Conservation (phyloP, 805 yeast species). For the Wickerhamomyces mucosus region DNA sequence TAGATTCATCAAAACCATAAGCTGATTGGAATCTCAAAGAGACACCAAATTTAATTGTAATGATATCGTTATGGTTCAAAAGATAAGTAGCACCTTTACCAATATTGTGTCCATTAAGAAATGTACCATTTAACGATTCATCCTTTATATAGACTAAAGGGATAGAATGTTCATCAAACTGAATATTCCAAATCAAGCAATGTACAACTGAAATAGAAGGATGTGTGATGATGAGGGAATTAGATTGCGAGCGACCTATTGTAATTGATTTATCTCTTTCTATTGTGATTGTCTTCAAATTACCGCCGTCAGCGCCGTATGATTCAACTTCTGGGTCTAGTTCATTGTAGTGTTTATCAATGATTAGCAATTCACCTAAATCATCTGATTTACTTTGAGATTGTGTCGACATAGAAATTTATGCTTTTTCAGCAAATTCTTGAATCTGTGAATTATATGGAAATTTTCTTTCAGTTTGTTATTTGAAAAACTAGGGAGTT, state of each 20-base stretch:
- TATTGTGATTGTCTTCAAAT: constrained; percentile 11
- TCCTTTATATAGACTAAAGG: constrained; percentile 44
- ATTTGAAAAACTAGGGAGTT: too few relatives aligned
- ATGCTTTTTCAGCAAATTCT: too few relatives aligned
- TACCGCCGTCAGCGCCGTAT: background rate
- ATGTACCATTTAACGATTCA: constrained; percentile 41
- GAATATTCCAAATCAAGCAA: constrained; percentile 37
- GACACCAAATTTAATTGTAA: constrained; percentile 27
- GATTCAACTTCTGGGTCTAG: too few relatives aligned
- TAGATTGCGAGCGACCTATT: constrained; percentile 33
- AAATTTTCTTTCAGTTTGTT: too few relatives aligned
- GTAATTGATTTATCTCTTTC: constrained; percentile 26
- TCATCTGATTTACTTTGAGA: too few relatives aligned
- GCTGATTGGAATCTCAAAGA: constrained; percentile 14
- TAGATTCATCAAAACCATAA: constrained; percentile 8
- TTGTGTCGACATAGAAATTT: too few relatives aligned
- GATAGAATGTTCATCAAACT: constrained; percentile 37
- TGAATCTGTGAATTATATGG: too few relatives aligned
- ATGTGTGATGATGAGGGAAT: constrained; percentile 25
- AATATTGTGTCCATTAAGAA: constrained; percentile 27
- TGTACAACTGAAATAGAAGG: constrained; percentile 37
- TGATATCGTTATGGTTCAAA: constrained; percentile 29
- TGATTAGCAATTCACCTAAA: background rate
- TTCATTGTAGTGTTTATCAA: background rate
- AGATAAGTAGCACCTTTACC: constrained; percentile 25